phyloP scores from a whole-genome alignment of 805 yeast species.

The Metschnikowia koreensis region DNA sequence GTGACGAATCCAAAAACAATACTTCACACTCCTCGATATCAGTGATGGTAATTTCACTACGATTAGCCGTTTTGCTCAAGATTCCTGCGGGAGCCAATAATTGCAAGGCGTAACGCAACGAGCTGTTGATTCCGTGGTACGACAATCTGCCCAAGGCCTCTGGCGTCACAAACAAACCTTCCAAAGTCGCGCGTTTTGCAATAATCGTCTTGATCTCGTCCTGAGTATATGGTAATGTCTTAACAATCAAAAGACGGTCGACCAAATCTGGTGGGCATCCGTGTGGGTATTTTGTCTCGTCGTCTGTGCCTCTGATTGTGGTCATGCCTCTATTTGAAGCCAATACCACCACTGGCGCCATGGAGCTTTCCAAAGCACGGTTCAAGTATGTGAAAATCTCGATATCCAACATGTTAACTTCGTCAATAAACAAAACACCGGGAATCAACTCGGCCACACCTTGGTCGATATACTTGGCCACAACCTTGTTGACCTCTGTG shows the following conservation, averaged over 20 bases:
- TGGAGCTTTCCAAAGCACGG: slow-evolving; percentile 85
- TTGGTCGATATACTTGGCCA: slow-evolving; percentile 92
- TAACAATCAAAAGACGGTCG: slow-evolving; percentile 86
- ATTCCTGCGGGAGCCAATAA: slow-evolving; percentile 88
- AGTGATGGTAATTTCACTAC: slow-evolving; percentile 60
- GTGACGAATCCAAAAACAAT: slow-evolving; percentile 80
- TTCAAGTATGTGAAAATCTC: slow-evolving; percentile 95
- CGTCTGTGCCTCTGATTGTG: slow-evolving; percentile 83
- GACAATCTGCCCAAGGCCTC: slow-evolving; percentile 80
- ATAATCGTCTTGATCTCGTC: slow-evolving; percentile 83
- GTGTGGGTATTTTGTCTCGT: slow-evolving; percentile 83
- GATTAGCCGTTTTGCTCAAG: slow-evolving; percentile 69
- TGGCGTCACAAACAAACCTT: slow-evolving; percentile 59
- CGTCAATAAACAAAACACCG: slow-evolving; percentile 96
- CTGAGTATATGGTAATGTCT: slow-evolving; percentile 83
- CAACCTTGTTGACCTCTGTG: slow-evolving; percentile 91
- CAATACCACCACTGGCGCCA: slow-evolving; percentile 92
- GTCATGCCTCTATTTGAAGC: slow-evolving; percentile 97
- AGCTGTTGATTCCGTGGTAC: slow-evolving; percentile 67
- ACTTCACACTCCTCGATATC: slow-evolving; percentile 84
- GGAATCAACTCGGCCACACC: slow-evolving; percentile 98
- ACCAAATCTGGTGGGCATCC: slow-evolving; percentile 95
- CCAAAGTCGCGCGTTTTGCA: slow-evolving; percentile 77
- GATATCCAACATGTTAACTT: slow-evolving; percentile 96
- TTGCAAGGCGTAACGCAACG: slow-evolving; percentile 90